phyloP scores from a whole-genome alignment of 2,329 filamentous ascomycete species.

The Myriangium duriaei region DNA sequence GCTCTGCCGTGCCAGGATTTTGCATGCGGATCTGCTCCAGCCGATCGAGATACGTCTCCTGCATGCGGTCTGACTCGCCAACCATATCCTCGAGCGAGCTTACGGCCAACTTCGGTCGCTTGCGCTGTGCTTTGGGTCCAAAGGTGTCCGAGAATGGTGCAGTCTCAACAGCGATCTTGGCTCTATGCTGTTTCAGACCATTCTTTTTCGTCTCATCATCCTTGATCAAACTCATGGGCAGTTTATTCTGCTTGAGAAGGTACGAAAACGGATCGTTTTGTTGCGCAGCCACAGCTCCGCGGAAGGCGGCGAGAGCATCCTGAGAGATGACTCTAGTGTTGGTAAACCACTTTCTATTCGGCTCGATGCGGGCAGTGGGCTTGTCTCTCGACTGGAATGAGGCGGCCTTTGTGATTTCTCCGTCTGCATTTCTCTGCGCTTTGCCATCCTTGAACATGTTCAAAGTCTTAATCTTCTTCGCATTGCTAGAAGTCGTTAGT shows the following conservation, averaged over 20 bases:
- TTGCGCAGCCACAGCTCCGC: constrained; percentile 83
- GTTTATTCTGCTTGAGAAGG: constrained; percentile 91
- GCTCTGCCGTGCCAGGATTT: constrained; percentile 35
- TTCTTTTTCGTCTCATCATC: constrained; percentile 56
- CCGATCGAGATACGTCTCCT: constrained; percentile 69
- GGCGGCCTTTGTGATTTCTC: constrained; percentile 75
- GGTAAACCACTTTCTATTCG: constrained; percentile 95
- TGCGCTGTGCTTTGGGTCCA: constrained; percentile 83
- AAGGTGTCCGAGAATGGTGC: constrained; percentile 81
- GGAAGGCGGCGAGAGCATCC: constrained; percentile 74
- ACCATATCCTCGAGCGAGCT: constrained; percentile 72
- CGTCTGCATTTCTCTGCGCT: constrained; percentile 65
- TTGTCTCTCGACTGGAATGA: constrained; percentile 71
- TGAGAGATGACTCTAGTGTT: constrained; percentile 87
- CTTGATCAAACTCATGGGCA: constrained; percentile 86
- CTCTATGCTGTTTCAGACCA: constrained; percentile 80
- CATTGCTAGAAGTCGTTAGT: constrained; percentile 33
- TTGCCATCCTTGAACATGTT: constrained; percentile 87
- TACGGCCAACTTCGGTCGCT: constrained; percentile 79
- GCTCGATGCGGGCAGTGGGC: constrained; percentile 78
- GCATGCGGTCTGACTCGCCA: constrained; percentile 63
- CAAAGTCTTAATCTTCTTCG: constrained; percentile 78
- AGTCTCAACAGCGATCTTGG: constrained; percentile 85
- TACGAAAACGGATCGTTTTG: constrained; percentile 85
- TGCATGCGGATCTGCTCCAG: constrained; percentile 67